Base-by-base conservation (phyloP, 805 yeast genomes). In the Lipomyces oligophaga region DNA sequence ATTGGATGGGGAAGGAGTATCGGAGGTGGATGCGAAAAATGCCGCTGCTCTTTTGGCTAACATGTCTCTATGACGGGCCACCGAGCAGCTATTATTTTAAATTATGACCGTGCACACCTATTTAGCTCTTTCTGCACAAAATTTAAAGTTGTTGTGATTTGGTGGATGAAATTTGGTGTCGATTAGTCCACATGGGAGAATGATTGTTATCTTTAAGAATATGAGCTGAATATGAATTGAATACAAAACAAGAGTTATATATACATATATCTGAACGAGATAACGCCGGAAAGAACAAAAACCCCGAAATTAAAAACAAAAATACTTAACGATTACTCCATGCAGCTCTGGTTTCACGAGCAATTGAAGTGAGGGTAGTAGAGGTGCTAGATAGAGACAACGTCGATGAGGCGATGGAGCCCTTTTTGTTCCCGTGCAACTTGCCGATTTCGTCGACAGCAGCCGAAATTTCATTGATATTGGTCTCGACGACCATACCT, bases 401-500 rank as follows among this genome's bases (percentile, higher is more conserved):
- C 13, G 54, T 47, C 15, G 38, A 32, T 1, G 54, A 41, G 11
- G 56, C 56, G 10, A 37, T 22, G 3, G 48, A 34, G 4, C 56
- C 55, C 39, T 52, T 52, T 26, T 50, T 52, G 31, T 47, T 49
- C 6, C 56, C 56, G 31, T 52, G 50, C 26, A 49, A n/a, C 39
- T 52, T 52, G 10, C 56, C 55, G 21, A 37, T 48, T 36, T 65
- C 66, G 44, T 69, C 72, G 3, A 68, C 72, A 0, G 74, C 77
- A 1, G 78, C 79, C 4, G 93, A 96, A 28, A 93, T 88, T 49
- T 83, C 78, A 21, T 69, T 62, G 18, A 88, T 86, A 57, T 82
- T 86, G 1, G 97, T 89, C 63, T 93, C 98, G 30, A 93, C 85
- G 6, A 93, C 98, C 94, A 93, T 83, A 0, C 98, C 98, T 21